A percentile compares a stretch with the other conserved stretches of the same genome.
Conservation (phyloP, 768 basidiomycete genomes). For the Porphyrellus cyaneotinctus region DNA sequence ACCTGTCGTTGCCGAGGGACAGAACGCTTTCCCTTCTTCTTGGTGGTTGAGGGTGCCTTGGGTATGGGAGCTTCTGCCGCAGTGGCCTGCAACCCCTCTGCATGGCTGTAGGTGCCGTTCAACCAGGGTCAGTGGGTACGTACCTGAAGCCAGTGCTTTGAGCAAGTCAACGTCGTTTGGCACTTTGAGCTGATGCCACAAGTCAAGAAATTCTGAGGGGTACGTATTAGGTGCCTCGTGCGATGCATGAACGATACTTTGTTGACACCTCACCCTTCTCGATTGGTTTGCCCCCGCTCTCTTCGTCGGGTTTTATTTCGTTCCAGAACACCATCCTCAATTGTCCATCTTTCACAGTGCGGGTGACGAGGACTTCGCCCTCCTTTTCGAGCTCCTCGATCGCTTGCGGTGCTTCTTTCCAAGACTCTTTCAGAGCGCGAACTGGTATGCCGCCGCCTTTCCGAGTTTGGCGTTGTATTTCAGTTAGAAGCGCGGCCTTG, state of each 20-base stretch:
- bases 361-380: slow-evolving; percentile 84
- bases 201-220: slow-evolving; percentile 70
- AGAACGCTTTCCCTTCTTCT: slow-evolving; percentile 80
- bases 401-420: slow-evolving; percentile 80
- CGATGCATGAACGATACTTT: slow-evolving; percentile 12
- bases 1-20: slow-evolving; percentile 70
- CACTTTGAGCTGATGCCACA: slow-evolving; percentile 83
- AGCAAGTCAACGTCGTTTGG: slow-evolving; percentile 83
- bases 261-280: slow-evolving; percentile 62
- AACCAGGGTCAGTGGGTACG: slow-evolving; percentile 8
- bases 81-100: slow-evolving; percentile 81
- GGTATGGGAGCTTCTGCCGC: slow-evolving; percentile 57
- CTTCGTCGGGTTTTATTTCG: slow-evolving; percentile 75
- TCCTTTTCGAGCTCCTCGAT: slow-evolving; percentile 89
- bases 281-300: slow-evolving; percentile 63
- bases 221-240: slow-evolving; percentile 2
- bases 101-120: slow-evolving; percentile 1
- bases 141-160: slow-evolving; percentile 72
- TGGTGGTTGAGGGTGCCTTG: slow-evolving; percentile 52
- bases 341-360: slow-evolving; percentile 79
- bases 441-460: slow-evolving; percentile 85
- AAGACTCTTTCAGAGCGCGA: slow-evolving; percentile 81
- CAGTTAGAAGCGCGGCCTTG: slow-evolving; percentile 77
- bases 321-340: slow-evolving; percentile 88
- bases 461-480: slow-evolving; percentile 81